Evolutionary conservation across 306 rosid species (phyloP).

Genomic region (Acmispon strigosus): DNA sequence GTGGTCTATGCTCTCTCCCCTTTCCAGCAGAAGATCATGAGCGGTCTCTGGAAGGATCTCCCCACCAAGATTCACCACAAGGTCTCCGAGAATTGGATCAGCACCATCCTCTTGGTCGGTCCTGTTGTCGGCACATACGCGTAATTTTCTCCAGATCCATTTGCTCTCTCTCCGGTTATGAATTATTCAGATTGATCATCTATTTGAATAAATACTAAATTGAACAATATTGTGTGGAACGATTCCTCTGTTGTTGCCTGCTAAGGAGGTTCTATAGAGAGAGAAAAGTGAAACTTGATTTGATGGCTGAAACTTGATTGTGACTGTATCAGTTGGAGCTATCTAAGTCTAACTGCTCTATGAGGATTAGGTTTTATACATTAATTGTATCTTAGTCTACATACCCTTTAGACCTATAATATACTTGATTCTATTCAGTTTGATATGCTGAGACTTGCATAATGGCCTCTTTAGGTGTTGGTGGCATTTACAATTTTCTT

Average conservation of each 20-base stretch:
- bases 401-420: neutral
- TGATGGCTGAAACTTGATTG: no score
- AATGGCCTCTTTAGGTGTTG: neutral
- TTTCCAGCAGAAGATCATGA: conserved; percentile 85
- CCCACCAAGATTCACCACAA: conserved; percentile 78
- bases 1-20: conserved; percentile 81
- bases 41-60: conserved; percentile 76
- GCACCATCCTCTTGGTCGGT: conserved; percentile 54
- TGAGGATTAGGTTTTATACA: no score
- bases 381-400: no score
- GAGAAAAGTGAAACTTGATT: no score
- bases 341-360: no score
- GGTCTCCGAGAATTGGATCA: conserved; percentile 86
- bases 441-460: neutral
- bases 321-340: no score
- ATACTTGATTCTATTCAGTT: neutral
- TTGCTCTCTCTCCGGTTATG: neutral
- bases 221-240: neutral
- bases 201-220: neutral
- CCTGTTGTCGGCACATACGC: conserved; percentile 59
- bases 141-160: conserved; percentile 19
- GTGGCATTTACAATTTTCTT: neutral
- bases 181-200: neutral
- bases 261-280: no score
- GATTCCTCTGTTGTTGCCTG: neutral